Percentiles rank a stretch among this genome's conserved stretches.
phyloP scores from a whole-genome alignment of 306 rosid genomes.

The Dryas alaskensis region DNA sequence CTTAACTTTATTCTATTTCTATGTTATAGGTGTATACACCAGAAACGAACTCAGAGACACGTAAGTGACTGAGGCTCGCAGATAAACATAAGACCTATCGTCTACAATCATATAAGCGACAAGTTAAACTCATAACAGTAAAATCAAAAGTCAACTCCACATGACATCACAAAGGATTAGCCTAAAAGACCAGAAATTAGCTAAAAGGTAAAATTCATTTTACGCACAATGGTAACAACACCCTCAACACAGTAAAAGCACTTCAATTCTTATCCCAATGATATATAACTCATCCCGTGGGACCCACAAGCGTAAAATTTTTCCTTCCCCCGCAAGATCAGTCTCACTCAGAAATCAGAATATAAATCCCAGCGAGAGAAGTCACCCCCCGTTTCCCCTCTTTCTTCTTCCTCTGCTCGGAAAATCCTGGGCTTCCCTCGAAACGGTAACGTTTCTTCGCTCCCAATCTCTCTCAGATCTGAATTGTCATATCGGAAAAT shows the following conservation, averaged over 20 bases:
- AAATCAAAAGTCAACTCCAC: too few species aligned
- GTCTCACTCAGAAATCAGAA: not conserved
- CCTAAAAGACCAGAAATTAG: too few species aligned
- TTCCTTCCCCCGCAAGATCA: constrained; percentile 9
- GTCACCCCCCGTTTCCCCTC: not conserved
- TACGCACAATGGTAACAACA: not conserved
- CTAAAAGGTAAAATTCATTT: not conserved
- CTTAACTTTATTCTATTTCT: too few species aligned
- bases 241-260: not conserved
- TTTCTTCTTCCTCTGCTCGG: not conserved
- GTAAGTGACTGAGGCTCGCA: too few species aligned
- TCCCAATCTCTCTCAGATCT: constrained; percentile 22
- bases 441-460: constrained; percentile 19
- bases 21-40: too few species aligned
- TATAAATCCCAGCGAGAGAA: constrained; percentile 14
- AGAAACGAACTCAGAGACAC: too few species aligned
- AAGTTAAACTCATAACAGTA: too few species aligned
- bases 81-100: too few species aligned
- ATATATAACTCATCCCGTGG: not conserved
- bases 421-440: constrained; percentile 19
- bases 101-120: too few species aligned
- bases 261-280: not conserved
- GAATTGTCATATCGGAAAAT: not conserved
- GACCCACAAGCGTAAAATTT: constrained; percentile 10
- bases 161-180: too few species aligned